Base-by-base conservation (phyloP, 208 protist genomes). In the Leishmania guyanensis region DNA sequence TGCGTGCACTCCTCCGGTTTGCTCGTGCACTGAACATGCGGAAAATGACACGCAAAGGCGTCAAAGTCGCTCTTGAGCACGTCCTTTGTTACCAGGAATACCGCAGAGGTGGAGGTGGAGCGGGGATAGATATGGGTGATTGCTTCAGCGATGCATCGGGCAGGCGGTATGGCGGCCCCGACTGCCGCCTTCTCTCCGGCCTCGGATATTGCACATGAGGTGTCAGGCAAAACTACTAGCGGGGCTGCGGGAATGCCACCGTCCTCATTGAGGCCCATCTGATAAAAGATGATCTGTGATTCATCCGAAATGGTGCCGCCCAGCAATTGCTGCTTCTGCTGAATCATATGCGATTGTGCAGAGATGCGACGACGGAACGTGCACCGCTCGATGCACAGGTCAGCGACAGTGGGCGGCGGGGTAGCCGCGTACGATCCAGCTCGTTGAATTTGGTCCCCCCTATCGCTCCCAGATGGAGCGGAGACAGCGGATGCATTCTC, bases 331-430 rank as follows among this genome's bases (percentile, higher is more conserved):
- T 64, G 80, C 56, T 29, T 62, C 12, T 74, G 62, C 10, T 33
- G 53, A 6, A 68, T 20, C 48, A 51, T n/a, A 10, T 29, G 64
- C 43, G 54, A 48, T 17, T 71, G 76, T 12, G 76, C 99, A 82
- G 98, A 99, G 74, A 91, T 95, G 68, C 99, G 99, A 86, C 99
- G 93, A 88, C 99, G 94, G 46, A 99, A 86, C 68, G 99, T 99
- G 91, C 99, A 99, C 79, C 99, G 97, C 96, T 99, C 99, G 86
- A 99, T 99, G 75, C 96, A 92, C 83, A 95, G 95, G 95, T 99
- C 99, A 54, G 99, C 99, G 86, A 99, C 99, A 48, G 62, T 16
- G 20, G 46, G 5, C 12, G 43, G 76, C 2, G 64, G 64, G 29
- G 62, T 72, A 9, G n/a, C 14, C 46, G 48, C 8, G 76, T 39